Percentiles rank a stretch among this genome's conserved stretches.
Evolutionary conservation across 23 red algal genomes (phyloP).

Genomic region (Rhodosorus marinus): DNA sequence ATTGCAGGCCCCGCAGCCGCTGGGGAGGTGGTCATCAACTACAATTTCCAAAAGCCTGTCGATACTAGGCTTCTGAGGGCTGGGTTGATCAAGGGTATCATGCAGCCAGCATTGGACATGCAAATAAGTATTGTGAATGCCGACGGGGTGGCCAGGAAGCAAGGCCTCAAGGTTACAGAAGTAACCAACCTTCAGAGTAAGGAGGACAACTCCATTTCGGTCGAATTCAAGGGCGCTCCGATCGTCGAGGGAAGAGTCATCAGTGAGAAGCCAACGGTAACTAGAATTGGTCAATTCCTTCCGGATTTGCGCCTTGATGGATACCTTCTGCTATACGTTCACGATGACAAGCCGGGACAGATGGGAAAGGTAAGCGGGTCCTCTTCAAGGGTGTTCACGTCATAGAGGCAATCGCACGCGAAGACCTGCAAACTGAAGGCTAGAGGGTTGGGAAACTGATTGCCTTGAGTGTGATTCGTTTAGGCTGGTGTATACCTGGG

Average conservation of each 20-base stretch:
- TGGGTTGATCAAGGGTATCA: conserved; percentile 54
- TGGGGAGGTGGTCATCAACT: not conserved
- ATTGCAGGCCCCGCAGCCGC: too few species aligned
- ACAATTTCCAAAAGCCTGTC: not conserved
- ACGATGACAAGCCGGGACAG: conserved; percentile 74
- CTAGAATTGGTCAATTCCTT: conserved; percentile 72
- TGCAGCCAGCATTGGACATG: conserved; percentile 36
- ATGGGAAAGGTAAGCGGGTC: conserved; percentile 77
- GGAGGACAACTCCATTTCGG: conserved; percentile 14
- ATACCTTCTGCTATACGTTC: conserved; percentile 61
- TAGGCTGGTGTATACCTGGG: conserved; percentile 52
- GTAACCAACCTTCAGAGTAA: conserved; percentile 12
- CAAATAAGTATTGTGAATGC: conserved; percentile 91
- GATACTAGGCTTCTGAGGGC: conserved; percentile 83
- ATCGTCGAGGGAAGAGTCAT: conserved; percentile 55
- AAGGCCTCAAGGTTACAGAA: conserved; percentile 49
- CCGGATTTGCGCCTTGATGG: conserved; percentile 69
- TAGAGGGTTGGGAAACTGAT: not conserved
- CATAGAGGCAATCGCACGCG: too few species aligned
- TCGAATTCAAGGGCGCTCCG: conserved; percentile 41
- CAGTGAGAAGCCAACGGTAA: conserved; percentile 50
- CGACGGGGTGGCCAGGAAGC: conserved; percentile 42
- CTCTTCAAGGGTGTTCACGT: too few species aligned
- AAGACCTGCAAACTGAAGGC: too few species aligned
- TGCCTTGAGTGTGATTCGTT: not conserved